Base-by-base conservation (phyloP, 345 rosid species). In the Citrus mangshanensis region DNA sequence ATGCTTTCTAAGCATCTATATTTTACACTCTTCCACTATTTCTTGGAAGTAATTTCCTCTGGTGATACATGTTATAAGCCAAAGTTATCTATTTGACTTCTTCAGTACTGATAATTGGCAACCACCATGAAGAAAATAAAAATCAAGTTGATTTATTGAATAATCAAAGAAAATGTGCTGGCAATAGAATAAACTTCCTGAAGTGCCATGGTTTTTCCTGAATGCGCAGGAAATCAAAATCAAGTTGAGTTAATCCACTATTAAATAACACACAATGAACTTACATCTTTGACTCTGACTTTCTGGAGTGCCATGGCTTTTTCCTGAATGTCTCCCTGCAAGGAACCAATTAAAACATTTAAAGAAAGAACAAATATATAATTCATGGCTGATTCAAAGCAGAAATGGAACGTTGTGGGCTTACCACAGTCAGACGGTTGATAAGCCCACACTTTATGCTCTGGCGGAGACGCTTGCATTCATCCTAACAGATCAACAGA, bases 361-460 rank as follows among this genome's bases (percentile, higher is more conserved):
- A 34, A 78, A 80, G 49, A 80, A n/a, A 66, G 42, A 77, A 79
- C 56, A 55, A 9, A 13, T 38, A 69, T 0, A 69, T 71, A 56
- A 6, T 72, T 9, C 34, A 70, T 27, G 71, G 30, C 25, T 59
- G 27, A 70, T 16, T 32, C 22, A 24, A 38, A n/a, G 60, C 14
- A 18, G 13, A 40, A 73, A 25, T 38, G 27, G 32, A 37, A 22
- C 49, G 77, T 66, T 49, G 73, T n/a, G 60, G 54, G 56, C 75
- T 85, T 92, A 97, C 98, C 97, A 97, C 98, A 58, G 93, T 92
- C 82, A 97, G 81, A 75, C 96, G 91, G 78, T 88, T 88, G 83
- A 94, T 91, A 72, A 97, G 89, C 82, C 98, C 97, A 84, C 98
- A 94, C 80, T 93, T 97, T 77, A 97, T 97, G 91, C 99, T 94